Conservation (phyloP, 1,284 basidiomycete species). For the Thelephora terrestris region DNA sequence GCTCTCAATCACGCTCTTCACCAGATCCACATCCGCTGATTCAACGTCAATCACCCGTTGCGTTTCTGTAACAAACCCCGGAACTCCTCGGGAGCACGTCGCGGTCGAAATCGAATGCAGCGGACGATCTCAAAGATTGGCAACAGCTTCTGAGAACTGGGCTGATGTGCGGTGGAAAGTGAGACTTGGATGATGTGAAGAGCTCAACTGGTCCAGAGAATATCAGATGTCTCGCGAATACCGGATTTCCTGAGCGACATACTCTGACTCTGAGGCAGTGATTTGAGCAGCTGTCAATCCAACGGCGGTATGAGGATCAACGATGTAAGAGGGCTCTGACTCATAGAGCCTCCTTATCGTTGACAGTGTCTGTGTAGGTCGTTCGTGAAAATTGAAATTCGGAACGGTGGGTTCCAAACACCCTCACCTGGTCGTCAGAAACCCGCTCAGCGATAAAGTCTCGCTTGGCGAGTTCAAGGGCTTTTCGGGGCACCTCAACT, state of each 20-base stretch:
- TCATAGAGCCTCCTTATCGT: conserved; percentile 73
- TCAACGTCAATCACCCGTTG: conserved; percentile 72
- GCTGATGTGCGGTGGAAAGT: conserved; percentile 94
- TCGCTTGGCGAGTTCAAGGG: conserved; percentile 62
- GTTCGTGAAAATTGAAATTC: conserved; percentile 3
- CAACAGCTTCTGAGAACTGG: conserved; percentile 94
- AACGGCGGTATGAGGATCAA: conserved; percentile 97
- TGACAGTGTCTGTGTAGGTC: conserved; percentile 55
- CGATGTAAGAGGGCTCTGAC: conserved; percentile 59
- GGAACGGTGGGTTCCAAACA: background rate
- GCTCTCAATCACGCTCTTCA: conserved; percentile 59
- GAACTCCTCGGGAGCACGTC: conserved; percentile 81
- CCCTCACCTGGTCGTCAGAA: conserved; percentile 70
- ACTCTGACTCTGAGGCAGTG: conserved; percentile 35
- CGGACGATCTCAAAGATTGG: conserved; percentile 50
- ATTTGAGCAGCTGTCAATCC: conserved; percentile 62
- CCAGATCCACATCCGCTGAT: conserved; percentile 52
- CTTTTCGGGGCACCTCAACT: conserved; percentile 62
- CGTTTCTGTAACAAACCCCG: conserved; percentile 63
- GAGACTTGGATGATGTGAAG: conserved; percentile 66
- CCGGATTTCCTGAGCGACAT: too few relatives aligned
- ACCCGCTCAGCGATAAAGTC: conserved; percentile 90
- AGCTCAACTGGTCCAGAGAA: background rate
- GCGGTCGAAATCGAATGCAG: conserved; percentile 68
- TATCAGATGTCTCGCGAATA: too few relatives aligned